Evolutionary conservation across 1,139 yeast genomes (phyloP).

Genomic region (Sugiyamaella xylanicola): DNA sequence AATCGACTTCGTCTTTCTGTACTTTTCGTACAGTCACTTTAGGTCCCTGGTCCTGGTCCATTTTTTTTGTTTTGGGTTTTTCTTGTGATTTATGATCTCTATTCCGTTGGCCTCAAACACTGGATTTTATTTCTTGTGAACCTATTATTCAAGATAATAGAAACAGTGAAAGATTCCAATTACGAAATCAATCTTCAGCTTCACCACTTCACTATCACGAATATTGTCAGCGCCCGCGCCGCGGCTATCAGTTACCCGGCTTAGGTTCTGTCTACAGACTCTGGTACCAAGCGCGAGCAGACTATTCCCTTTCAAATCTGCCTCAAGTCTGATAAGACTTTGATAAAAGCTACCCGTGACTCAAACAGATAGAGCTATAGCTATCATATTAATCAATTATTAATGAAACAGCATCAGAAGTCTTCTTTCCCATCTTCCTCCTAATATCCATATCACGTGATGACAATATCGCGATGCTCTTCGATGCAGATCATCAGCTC

Average conservation of each 20-base stretch:
- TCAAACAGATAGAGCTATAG: too few relatives aligned
- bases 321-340: too few relatives aligned
- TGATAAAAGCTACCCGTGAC: too few relatives aligned
- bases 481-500: background rate
- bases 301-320: background rate
- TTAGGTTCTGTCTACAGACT: background rate
- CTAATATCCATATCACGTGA: too few relatives aligned
- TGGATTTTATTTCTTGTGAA: too few relatives aligned
- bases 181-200: background rate
- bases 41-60: slow-evolving; percentile 58
- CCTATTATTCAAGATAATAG: too few relatives aligned
- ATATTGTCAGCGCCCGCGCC: background rate
- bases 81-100: background rate
- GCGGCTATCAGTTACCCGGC: background rate
- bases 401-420: too few relatives aligned
- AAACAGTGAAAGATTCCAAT: too few relatives aligned
- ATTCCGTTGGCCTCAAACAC: background rate
- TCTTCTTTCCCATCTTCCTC: too few relatives aligned
- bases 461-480: too few relatives aligned
- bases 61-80: slow-evolving; percentile 11
- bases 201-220: background rate
- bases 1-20: slow-evolving; percentile 84
- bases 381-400: too few relatives aligned
- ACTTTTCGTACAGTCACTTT: slow-evolving; percentile 87
- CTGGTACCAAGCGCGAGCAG: too few relatives aligned